Evolutionary conservation across 148 eudicot genomes (phyloP).

Genomic region (Rhododendron vialii): DNA sequence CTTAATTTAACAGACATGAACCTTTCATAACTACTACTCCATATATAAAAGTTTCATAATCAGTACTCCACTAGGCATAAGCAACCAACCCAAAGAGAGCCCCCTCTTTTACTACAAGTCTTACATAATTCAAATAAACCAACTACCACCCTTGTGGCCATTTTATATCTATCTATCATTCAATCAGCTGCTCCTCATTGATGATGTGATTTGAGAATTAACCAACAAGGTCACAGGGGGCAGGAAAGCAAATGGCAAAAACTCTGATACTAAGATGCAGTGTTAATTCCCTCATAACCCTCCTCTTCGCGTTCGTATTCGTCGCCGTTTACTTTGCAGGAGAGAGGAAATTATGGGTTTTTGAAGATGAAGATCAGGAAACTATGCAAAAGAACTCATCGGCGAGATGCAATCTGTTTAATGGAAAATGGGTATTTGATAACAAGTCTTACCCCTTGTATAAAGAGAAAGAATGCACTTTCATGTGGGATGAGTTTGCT

Average conservation of each 20-base stretch:
- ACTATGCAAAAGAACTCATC: neutral
- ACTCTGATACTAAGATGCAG: slow-evolving; percentile 32
- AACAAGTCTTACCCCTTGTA: slow-evolving; percentile 64
- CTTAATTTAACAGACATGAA: neutral
- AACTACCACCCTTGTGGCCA: neutral
- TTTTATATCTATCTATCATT: neutral
- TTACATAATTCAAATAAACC: neutral
- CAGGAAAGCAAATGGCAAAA: slow-evolving; percentile 23
- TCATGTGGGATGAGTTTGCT: slow-evolving; percentile 75
- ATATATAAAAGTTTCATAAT: neutral
- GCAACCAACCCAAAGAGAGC: neutral
- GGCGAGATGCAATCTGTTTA: slow-evolving; percentile 50
- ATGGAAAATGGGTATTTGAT: slow-evolving; percentile 85
- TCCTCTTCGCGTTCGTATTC: slow-evolving; percentile 32
- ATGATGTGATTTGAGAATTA: neutral
- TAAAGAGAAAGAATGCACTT: slow-evolving; percentile 54
- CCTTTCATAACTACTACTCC: neutral
- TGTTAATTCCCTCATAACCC: slow-evolving; percentile 34
- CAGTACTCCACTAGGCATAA: neutral
- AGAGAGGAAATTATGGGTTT: slow-evolving; percentile 13
- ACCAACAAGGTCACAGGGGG: neutral
- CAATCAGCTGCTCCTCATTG: neutral
- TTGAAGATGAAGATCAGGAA: slow-evolving; percentile 4
- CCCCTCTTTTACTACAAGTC: neutral
- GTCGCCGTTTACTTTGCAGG: slow-evolving; percentile 36